A percentile compares a stretch with the other conserved stretches of the same genome.
These are phyloP conservation scores for Curvularia verruculosa DNA, from an alignment of 2,329 filamentous ascomycete genomes.

Conservation along the genomic window DNA sequence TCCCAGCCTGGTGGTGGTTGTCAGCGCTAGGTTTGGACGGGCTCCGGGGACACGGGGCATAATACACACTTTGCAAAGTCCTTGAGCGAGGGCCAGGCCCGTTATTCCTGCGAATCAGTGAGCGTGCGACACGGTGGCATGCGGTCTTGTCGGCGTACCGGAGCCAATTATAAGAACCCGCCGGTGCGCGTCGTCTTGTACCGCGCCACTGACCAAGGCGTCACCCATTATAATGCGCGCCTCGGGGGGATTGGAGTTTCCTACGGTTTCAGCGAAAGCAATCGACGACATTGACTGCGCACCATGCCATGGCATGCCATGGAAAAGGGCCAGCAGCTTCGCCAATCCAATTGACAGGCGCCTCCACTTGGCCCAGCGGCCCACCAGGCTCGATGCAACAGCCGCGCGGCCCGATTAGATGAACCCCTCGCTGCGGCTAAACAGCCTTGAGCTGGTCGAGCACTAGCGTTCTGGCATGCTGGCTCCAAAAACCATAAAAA, in stretches of 20 bases:
- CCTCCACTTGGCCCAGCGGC: conserved; percentile 5
- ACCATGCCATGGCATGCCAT: too few relatives aligned
- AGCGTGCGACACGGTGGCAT: conserved; percentile 8
- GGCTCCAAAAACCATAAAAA: too few relatives aligned
- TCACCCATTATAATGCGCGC: conserved; percentile 7
- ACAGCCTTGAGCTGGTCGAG: neutral
- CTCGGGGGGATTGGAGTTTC: neutral
- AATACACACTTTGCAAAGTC: conserved; percentile 40
- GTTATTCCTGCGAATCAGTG: conserved; percentile 36
- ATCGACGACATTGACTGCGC: neutral
- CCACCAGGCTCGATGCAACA: conserved; percentile 2
- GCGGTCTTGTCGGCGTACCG: conserved; percentile 25
- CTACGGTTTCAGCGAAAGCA: neutral
- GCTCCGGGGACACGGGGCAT: neutral
- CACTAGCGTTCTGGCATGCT: neutral
- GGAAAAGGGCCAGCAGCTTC: neutral
- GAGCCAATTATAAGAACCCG: conserved; percentile 44
- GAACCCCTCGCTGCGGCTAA: neutral
- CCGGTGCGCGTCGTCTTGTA: neutral
- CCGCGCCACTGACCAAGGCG: neutral
- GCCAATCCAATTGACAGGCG: neutral
- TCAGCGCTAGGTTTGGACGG: neutral
- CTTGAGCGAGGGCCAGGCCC: conserved; percentile 47
- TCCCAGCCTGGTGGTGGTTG: conserved; percentile 34
- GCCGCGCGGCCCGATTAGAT: conserved; percentile 2